Conservation (phyloP, 495 filamentous ascomycete species). For the Thozetella sp. region DNA sequence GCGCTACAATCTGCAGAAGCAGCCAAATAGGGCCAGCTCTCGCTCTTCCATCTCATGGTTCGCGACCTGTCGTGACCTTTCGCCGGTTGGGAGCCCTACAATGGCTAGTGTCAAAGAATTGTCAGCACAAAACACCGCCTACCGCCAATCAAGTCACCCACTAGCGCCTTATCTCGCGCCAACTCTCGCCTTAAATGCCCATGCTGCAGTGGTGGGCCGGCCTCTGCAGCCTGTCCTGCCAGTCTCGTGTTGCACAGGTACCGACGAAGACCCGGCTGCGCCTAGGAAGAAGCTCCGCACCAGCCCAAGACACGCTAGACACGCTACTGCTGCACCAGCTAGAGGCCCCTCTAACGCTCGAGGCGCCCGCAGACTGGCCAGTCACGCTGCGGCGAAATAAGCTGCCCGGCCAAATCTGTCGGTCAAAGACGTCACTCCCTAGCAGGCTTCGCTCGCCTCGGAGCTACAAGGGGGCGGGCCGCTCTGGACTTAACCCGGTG, state of each 20-base stretch:
- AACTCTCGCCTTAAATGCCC: constrained; percentile 11
- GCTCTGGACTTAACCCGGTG: too few species aligned
- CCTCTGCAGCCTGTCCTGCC: neutral
- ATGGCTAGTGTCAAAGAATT: constrained; percentile 45
- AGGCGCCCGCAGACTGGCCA: neutral
- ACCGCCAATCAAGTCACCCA: constrained; percentile 33
- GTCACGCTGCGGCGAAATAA: neutral
- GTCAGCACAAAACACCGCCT: constrained; percentile 34
- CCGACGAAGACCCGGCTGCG: too few species aligned
- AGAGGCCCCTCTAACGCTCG: neutral
- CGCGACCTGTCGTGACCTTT: constrained; percentile 12
- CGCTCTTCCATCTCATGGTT: constrained; percentile 2
- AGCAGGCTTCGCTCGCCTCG: neutral
- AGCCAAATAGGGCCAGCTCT: constrained; percentile 19
- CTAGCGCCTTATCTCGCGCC: constrained; percentile 35
- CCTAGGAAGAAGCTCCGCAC: neutral
- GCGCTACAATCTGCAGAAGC: constrained; percentile 15
- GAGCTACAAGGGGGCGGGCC: neutral
- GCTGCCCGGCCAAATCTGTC: neutral
- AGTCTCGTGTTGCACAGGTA: neutral
- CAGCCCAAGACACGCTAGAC: neutral
- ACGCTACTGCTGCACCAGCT: neutral
- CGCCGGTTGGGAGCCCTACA: constrained; percentile 8
- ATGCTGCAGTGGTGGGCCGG: neutral
- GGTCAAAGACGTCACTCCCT: neutral